Conservation (phyloP, 2,329 filamentous ascomycete species). For the Fusarium neocosmosporiellum region DNA sequence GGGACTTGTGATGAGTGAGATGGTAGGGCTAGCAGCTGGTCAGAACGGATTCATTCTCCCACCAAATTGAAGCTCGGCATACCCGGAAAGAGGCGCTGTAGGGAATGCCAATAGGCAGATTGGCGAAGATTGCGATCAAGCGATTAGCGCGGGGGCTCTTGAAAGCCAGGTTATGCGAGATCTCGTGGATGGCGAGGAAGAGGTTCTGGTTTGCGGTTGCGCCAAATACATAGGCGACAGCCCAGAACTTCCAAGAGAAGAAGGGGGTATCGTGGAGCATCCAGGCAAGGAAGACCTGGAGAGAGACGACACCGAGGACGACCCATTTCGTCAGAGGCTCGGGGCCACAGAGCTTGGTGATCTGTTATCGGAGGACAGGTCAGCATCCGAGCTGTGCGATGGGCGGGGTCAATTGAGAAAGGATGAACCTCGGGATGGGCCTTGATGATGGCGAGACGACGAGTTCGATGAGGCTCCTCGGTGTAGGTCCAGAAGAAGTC, state of each 20-base stretch:
- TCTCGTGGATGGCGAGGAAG: conserved; percentile 98
- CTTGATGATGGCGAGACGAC: conserved; percentile 95
- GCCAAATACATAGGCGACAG: conserved; percentile 89
- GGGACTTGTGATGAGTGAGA: conserved; percentile 97
- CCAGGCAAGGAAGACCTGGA: conserved; percentile 84
- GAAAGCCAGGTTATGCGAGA: conserved; percentile 97
- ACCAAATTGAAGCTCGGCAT: conserved; percentile 46
- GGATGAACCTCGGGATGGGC: conserved; percentile 87
- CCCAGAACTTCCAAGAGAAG: conserved; percentile 85
- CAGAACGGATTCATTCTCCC: conserved; percentile 32
- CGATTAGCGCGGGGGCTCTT: conserved; percentile 82
- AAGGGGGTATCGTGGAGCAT: conserved; percentile 81
- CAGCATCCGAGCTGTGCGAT: conserved; percentile 4
- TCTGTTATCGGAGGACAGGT: conserved; percentile 59
- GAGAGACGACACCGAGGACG: conserved; percentile 82
- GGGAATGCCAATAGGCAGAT: conserved; percentile 93
- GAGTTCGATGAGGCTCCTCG: conserved; percentile 93
- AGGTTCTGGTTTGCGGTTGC: conserved; percentile 98
- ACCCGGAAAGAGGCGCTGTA: conserved; percentile 96
- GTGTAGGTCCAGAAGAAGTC: conserved; percentile 99
- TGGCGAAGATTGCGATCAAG: conserved; percentile 90
- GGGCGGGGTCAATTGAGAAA: conserved; percentile 6
- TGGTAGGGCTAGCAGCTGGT: conserved; percentile 80
- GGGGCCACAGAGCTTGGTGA: conserved; percentile 95
- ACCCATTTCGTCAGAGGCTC: conserved; percentile 97